Conservation (phyloP, 805 yeast species). For the Myxozyma melibiosi region DNA sequence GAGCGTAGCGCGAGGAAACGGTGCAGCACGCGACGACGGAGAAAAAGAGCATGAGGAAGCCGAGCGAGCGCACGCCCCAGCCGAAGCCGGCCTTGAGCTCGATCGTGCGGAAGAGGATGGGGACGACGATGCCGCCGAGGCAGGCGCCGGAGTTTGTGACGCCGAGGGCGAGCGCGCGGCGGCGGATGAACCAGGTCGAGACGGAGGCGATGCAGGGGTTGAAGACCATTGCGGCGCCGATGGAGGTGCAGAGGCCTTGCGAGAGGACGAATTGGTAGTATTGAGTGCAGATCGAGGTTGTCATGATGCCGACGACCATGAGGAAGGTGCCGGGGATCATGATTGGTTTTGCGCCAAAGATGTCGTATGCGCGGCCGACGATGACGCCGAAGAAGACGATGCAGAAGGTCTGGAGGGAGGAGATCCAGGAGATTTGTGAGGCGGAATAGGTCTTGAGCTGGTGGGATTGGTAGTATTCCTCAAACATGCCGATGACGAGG, state of each 20-base stretch:
- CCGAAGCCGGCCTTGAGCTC: slow-evolving; percentile 50
- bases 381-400: slow-evolving; percentile 35
- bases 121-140: slow-evolving; percentile 54
- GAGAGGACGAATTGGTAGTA: slow-evolving; percentile 55
- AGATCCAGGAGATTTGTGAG: slow-evolving; percentile 42
- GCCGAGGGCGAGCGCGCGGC: slow-evolving; percentile 51
- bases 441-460: slow-evolving; percentile 32
- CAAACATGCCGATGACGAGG: slow-evolving; percentile 34
- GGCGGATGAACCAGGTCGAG: slow-evolving; percentile 50
- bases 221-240: slow-evolving; percentile 50
- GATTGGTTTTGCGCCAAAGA: slow-evolving; percentile 20
- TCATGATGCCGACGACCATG: slow-evolving; percentile 40
- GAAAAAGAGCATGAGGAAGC: slow-evolving; percentile 47
- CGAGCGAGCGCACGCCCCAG: slow-evolving; percentile 56
- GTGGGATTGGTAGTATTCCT: slow-evolving; percentile 35
- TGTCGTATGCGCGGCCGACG: slow-evolving; percentile 30
- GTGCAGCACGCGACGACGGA: slow-evolving; percentile 32
- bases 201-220: slow-evolving; percentile 50
- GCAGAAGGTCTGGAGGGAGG: slow-evolving; percentile 39
- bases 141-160: slow-evolving; percentile 54
- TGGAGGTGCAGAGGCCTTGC: slow-evolving; percentile 53
- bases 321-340: slow-evolving; percentile 33
- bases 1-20: slow-evolving; percentile 18
- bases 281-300: slow-evolving; percentile 44
- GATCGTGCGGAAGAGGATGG: slow-evolving; percentile 49